phyloP scores from a whole-genome alignment of 345 rosid species.

The Linum tenue region DNA sequence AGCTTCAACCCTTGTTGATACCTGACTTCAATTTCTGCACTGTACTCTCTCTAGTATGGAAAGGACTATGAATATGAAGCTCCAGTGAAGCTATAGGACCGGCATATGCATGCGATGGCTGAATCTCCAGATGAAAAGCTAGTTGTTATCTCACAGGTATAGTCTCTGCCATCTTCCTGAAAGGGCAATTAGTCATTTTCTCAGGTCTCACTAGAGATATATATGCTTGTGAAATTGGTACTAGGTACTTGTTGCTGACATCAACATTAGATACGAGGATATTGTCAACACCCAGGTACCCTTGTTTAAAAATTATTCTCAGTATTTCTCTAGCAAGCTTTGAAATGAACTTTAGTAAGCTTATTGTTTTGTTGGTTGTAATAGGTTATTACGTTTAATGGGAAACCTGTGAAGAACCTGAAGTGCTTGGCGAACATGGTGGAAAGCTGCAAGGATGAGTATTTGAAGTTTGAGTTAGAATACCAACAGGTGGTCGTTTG shows the following conservation, averaged over 20 bases:
- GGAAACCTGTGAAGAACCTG: conserved; percentile 73
- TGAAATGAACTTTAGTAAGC: conserved; percentile 4
- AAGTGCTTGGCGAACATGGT: conserved; percentile 78
- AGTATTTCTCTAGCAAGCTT: conserved; percentile 6
- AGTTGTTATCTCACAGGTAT: conserved; percentile 85
- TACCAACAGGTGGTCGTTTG: conserved; percentile 59
- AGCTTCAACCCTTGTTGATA: neutral
- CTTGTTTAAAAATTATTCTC: neutral
- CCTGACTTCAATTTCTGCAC: neutral
- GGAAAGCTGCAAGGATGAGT: conserved; percentile 70
- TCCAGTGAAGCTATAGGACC: conserved; percentile 82
- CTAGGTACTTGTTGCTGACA: conserved; percentile 90
- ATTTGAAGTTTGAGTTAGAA: conserved; percentile 67
- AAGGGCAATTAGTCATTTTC: neutral
- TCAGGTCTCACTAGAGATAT: neutral
- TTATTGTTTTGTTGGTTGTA: conserved; percentile 4
- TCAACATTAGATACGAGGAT: conserved; percentile 89
- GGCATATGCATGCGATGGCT: conserved; percentile 85
- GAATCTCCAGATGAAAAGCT: conserved; percentile 76
- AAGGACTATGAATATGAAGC: conserved; percentile 95
- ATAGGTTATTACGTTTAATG: conserved; percentile 80
- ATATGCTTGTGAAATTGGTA: conserved; percentile 6
- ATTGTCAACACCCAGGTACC: conserved; percentile 80
- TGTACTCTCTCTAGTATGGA: conserved; percentile 49
- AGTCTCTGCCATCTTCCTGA: neutral